Evolutionary conservation across 208 protist species (phyloP), one percentile per base, ranked within the genome.

Genomic region (Herpetomonas tarakana): DNA sequence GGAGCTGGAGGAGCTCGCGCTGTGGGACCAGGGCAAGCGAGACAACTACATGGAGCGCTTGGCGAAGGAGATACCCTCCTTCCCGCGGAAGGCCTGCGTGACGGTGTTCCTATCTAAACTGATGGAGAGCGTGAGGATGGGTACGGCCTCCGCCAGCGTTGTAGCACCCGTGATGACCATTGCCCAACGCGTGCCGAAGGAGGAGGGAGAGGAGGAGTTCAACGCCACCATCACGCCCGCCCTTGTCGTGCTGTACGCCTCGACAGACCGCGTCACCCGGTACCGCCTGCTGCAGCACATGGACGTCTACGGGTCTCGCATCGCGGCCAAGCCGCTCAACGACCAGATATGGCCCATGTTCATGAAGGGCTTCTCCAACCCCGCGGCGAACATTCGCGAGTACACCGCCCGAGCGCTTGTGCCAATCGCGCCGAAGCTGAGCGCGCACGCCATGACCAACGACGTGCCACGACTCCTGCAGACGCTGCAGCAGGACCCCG

Each of bases 271-370:
- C 50, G 58, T 92, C 22, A 49, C 93, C 26, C 74, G 86, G 22
- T 85, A 84, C 49, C 74, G 74, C 14, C 62, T 97, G 26, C 69
- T 97, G 4, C 65, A 87, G 25, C 71, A 65, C 30, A 71, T 76
- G 0, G 59, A 71, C 4, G 54, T 68, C 19, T 93, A 91, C 71
- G 63, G 58, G 1, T 50, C 67, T 12, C 62, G 64, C 41, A 25
- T 97, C 25, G 67, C 84, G 3, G 3, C 62, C 7, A 29, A 55
- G 24, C 28, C 65, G 25, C 47, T 92, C 18, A 75, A 79, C 51
- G 74, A 80, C 35, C 39, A 74, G 9, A 65, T 97, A 0, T 97
- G 88, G 86, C 82, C 84, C 3, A 57, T 78, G 3, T 88, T 91
- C 71, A 30, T 58, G 12, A 71, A 71, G 29, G 86, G 89, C 21